These are phyloP conservation scores for Stenocarpella maydis DNA, from an alignment of 2,329 filamentous ascomycete species.

Conservation along the genomic window DNA sequence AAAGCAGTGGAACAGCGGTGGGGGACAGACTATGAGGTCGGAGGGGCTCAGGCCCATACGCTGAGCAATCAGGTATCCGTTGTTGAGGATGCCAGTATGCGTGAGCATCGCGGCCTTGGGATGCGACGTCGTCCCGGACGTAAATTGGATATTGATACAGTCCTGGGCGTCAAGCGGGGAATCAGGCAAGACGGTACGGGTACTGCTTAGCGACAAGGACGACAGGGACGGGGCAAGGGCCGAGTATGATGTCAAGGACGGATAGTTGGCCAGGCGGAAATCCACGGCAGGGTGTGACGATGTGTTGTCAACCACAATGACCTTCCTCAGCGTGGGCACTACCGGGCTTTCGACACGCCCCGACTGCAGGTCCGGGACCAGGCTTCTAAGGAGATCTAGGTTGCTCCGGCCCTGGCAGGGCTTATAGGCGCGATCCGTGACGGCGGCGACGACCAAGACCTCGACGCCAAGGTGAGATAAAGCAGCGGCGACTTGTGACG, in stretches of 20 bases:
- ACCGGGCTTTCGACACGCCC: conserved; percentile 50
- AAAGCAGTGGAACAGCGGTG: conserved; percentile 90
- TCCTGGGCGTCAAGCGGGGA: conserved; percentile 66
- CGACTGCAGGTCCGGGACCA: conserved; percentile 53
- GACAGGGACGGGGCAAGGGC: conserved; percentile 42
- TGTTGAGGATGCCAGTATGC: conserved; percentile 90
- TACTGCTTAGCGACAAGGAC: conserved; percentile 38
- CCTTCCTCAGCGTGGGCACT: conserved; percentile 73
- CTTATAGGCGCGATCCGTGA: conserved; percentile 81
- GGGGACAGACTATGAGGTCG: conserved; percentile 85
- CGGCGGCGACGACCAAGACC: conserved; percentile 83
- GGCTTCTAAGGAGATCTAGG: conserved; percentile 52
- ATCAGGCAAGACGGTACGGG: conserved; percentile 51
- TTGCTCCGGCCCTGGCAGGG: conserved; percentile 64
- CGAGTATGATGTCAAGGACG: conserved; percentile 56
- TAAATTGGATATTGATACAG: conserved; percentile 95
- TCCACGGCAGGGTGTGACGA: conserved; percentile 51
- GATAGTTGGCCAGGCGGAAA: conserved; percentile 53
- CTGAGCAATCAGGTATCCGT: conserved; percentile 83
- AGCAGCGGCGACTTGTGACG: conserved; percentile 78
- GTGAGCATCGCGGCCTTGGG: conserved; percentile 93
- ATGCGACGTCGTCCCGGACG: conserved; percentile 88
- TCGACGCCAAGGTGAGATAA: conserved; percentile 77
- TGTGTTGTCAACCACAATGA: conserved; percentile 85
- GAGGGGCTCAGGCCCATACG: conserved; percentile 80